phyloP scores from a whole-genome alignment of 1,284 basidiomycete genomes.

The Sporisorium exsertum region DNA sequence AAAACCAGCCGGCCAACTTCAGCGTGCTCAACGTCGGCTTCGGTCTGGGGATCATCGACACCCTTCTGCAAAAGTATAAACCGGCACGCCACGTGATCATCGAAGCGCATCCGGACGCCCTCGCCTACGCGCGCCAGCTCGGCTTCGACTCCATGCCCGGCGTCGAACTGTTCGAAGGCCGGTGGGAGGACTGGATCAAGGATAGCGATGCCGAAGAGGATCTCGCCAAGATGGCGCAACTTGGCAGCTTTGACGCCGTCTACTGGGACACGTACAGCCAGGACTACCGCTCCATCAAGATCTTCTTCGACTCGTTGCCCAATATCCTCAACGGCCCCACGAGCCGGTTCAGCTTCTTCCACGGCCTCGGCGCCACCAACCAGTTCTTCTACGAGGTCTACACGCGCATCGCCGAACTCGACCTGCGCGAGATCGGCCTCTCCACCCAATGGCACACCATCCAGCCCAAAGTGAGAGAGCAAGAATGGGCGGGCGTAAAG shows the following conservation, averaged over 20 bases:
- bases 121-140: conserved; percentile 78
- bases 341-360: conserved; percentile 87
- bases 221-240: conserved; percentile 77
- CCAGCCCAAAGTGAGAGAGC: conserved; percentile 70
- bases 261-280: conserved; percentile 98
- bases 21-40: conserved; percentile 91
- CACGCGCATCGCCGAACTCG: conserved; percentile 84
- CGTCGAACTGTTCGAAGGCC: conserved; percentile 61
- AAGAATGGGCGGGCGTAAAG: conserved; percentile 63
- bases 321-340: conserved; percentile 81
- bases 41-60: conserved; percentile 92
- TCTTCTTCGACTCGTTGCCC: conserved; percentile 86
- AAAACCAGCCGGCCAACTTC: conserved; percentile 71
- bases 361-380: conserved; percentile 96
- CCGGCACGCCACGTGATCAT: conserved; percentile 88
- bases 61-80: conserved; percentile 79
- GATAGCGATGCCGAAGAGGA: conserved; percentile 82
- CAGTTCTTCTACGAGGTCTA: conserved; percentile 83
- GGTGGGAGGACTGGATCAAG: conserved; percentile 77
- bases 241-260: conserved; percentile 82
- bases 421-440: conserved; percentile 83
- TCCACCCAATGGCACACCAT: conserved; percentile 77
- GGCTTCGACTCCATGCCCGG: conserved; percentile 57
- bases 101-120: conserved; percentile 92
- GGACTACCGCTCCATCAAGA: conserved; percentile 80